Base-by-base conservation (phyloP, 2,329 filamentous ascomycete species). In the Pestalotiopsis sp. region DNA sequence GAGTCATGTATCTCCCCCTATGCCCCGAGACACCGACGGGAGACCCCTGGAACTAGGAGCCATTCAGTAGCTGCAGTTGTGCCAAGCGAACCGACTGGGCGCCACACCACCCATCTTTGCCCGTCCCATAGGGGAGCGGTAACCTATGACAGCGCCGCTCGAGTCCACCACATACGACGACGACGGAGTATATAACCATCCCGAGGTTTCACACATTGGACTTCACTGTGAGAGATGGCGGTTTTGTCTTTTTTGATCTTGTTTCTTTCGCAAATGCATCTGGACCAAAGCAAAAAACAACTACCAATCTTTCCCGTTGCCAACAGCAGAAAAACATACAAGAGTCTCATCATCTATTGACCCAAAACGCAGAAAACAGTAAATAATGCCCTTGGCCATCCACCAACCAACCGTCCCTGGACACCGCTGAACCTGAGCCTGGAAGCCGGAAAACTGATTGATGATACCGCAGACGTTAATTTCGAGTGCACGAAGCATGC, bases 301-400 rank as follows among this genome's bases (percentile, higher is more conserved):
- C 45, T 52, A 52, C 45, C 45, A 20, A 52, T n/a, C 17, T 52
- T 52, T 52, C 45, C 41, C 45, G 31, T 52, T 52, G n/a, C 45
- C 20, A 36, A 9, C 11, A 52, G 20, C 45, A 52, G 45, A 59
- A 59, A 27, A 27, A 20, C 23, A 14, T 17, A 59, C 27, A 36
- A 59, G 57, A 59, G 57, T 59, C 57, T 27, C 57, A 27, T 63
- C 60, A 39, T 63, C 60, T 63, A 63, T 63, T 38, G 38, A 41
- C 31, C 60, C 27, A 38, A 12, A 39, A 38, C 38, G 27, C 27
- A 38, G 38, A 41, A 23, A 36, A 62, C 31, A 27, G 27, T 13
- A 25, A n/a, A 20, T 27, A 39, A 23, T 39, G 31, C 38, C 20
- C 17, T 27, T 59, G 31, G 31, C 60, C 23, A 38, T 14, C 59